Percentiles rank a stretch among this genome's conserved stretches.
phyloP scores from a whole-genome alignment of 352 stramenopile species.

The Globisporangium abappressorium region DNA sequence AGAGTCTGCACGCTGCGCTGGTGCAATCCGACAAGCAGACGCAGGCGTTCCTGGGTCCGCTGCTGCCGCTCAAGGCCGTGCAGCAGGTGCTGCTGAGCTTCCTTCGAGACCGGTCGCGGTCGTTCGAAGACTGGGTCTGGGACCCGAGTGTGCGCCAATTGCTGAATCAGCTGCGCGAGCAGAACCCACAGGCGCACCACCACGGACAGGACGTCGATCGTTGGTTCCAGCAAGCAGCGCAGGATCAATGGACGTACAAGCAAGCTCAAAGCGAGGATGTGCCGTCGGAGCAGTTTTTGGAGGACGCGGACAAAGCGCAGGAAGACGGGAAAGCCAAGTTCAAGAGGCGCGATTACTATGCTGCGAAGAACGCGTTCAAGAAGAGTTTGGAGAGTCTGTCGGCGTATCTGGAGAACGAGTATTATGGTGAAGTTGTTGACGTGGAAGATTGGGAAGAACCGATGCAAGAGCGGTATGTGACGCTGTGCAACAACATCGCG shows the following conservation, averaged over 20 bases:
- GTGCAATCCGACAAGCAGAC: slow-evolving; percentile 45
- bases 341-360: slow-evolving; percentile 51
- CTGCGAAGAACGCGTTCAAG: slow-evolving; percentile 68
- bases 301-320: slow-evolving; percentile 43
- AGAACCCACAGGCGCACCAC: slow-evolving; percentile 26
- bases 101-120: slow-evolving; percentile 45
- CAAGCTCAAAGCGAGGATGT: slow-evolving; percentile 16
- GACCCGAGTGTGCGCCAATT: slow-evolving; percentile 58
- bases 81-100: slow-evolving; percentile 76
- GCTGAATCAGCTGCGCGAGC: slow-evolving; percentile 41
- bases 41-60: slow-evolving; percentile 45
- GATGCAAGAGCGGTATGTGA: slow-evolving; percentile 49
- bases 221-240: slow-evolving; percentile 40
- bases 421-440: slow-evolving; percentile 39
- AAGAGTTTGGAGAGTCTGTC: slow-evolving; percentile 36
- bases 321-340: slow-evolving; percentile 70
- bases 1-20: slow-evolving; percentile 41
- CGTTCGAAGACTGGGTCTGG: slow-evolving; percentile 79
- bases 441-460: slow-evolving; percentile 39
- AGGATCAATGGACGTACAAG: slow-evolving; percentile 19
- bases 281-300: slow-evolving; percentile 26
- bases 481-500: slow-evolving; percentile 70
- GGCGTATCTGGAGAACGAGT: slow-evolving; percentile 42
- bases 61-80: slow-evolving; percentile 57
- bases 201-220: slow-evolving; percentile 31